Evolutionary conservation across 805 yeast species (phyloP).

Genomic region (Hanseniaspora taiwanica): DNA sequence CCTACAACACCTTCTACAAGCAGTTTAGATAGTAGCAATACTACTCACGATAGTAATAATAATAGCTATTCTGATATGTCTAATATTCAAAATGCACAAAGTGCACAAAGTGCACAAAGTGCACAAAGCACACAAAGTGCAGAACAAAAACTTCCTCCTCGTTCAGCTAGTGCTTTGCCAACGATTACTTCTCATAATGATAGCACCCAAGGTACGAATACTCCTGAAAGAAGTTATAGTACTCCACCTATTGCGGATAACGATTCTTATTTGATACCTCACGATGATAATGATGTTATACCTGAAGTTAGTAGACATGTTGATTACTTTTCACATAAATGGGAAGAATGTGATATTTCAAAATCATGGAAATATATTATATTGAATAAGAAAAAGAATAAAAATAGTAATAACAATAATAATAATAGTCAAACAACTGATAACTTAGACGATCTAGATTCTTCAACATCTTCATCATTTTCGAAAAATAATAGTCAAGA

Average conservation of each 20-base stretch:
- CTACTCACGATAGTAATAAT: neutral
- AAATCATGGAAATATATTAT: constrained; percentile 94
- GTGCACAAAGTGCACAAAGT: too few relatives aligned
- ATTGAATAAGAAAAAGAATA: constrained; percentile 44
- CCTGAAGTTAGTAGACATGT: constrained; percentile 83
- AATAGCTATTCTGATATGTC: neutral
- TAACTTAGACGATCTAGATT: neutral
- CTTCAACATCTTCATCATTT: too few relatives aligned
- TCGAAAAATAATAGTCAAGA: neutral
- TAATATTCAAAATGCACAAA: neutral
- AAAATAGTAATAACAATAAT: neutral
- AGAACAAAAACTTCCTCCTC: too few relatives aligned
- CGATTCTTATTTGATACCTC: constrained; percentile 31
- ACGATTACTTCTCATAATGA: neutral
- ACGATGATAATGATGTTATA: constrained; percentile 71
- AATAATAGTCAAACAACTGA: neutral
- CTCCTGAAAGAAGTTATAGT: neutral
- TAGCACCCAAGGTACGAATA: constrained; percentile 1
- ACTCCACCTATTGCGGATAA: constrained; percentile 1
- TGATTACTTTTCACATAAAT: constrained; percentile 86
- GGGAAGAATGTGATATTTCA: constrained; percentile 90
- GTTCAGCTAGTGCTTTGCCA: too few relatives aligned
- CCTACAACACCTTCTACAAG: constrained; percentile 20
- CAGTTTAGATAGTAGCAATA: neutral
- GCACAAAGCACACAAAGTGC: too few relatives aligned